Percentiles rank a stretch among this genome's conserved stretches.
phyloP scores from a whole-genome alignment of 208 protist species.

The Acanthamoeba royreba region DNA sequence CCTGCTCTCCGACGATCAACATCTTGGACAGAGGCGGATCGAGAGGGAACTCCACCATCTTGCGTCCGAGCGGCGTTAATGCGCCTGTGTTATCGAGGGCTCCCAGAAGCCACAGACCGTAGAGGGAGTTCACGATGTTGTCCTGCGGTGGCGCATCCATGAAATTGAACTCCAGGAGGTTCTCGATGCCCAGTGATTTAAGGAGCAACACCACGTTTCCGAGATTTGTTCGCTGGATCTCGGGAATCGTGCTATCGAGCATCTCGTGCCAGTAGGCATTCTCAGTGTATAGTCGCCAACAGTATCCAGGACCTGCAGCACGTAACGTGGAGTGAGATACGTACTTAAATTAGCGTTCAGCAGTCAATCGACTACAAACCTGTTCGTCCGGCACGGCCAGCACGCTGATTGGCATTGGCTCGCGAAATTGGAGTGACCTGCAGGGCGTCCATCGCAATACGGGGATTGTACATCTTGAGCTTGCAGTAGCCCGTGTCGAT shows the following conservation, averaged over 20 bases:
- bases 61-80: conserved; percentile 92
- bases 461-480: conserved; percentile 96
- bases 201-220: conserved; percentile 91
- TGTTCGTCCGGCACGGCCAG: conserved; percentile 96
- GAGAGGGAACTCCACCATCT: conserved; percentile 98
- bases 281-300: conserved; percentile 97
- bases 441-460: conserved; percentile 92
- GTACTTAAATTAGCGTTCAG: background rate
- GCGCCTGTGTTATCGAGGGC: conserved; percentile 93
- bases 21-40: conserved; percentile 96
- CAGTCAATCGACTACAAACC: conserved; percentile 79
- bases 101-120: conserved; percentile 96
- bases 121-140: conserved; percentile 80
- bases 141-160: conserved; percentile 97
- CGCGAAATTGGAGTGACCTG: conserved; percentile 94
- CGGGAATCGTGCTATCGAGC: conserved; percentile 85
- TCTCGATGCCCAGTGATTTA: conserved; percentile 87
- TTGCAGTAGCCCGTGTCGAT: conserved; percentile 97
- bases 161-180: conserved; percentile 98
- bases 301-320: conserved; percentile 64
- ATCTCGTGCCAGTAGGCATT: conserved; percentile 80
- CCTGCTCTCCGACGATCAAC: conserved; percentile 81
- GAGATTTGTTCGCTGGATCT: conserved; percentile 92
- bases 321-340: background rate
- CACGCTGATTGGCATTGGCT: conserved; percentile 95